Evolutionary conservation across 2,329 filamentous ascomycete species (phyloP).

Genomic region (Ilyonectria robusta): DNA sequence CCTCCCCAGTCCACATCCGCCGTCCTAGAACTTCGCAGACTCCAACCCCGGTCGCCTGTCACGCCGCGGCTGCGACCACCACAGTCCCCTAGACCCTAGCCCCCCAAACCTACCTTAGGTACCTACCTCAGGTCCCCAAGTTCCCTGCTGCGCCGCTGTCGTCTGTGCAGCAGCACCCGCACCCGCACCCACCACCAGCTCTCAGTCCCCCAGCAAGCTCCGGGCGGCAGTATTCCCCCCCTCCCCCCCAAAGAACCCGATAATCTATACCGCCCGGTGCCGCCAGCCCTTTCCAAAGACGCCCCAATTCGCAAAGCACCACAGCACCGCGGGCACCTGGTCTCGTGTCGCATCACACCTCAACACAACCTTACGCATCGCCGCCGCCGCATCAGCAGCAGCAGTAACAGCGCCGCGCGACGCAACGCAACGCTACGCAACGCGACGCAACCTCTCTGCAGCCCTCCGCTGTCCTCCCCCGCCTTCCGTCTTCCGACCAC

Average conservation of each 20-base stretch:
- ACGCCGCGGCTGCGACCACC: slow-evolving; percentile 28
- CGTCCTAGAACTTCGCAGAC: slow-evolving; percentile 15
- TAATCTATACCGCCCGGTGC: slow-evolving; percentile 35
- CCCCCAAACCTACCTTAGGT: slow-evolving; percentile 6
- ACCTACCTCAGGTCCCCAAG: slow-evolving; percentile 18
- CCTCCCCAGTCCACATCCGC: slow-evolving; percentile 26
- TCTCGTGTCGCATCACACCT: slow-evolving; percentile 47
- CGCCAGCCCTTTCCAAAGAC: slow-evolving; percentile 35
- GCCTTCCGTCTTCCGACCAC: slow-evolving; percentile 41
- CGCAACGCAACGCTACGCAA: slow-evolving; percentile 39
- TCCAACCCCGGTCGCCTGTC: slow-evolving; percentile 25
- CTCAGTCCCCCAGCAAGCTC: neutral
- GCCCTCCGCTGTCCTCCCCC: slow-evolving; percentile 41
- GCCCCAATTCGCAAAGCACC: slow-evolving; percentile 35
- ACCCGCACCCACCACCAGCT: slow-evolving; percentile 12
- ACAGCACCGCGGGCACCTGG: slow-evolving; percentile 45
- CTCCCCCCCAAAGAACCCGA: slow-evolving; percentile 7
- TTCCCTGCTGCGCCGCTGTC: slow-evolving; percentile 23
- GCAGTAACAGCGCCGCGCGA: slow-evolving; percentile 25
- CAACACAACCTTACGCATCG: slow-evolving; percentile 44
- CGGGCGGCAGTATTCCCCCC: slow-evolving; percentile 16
- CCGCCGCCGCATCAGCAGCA: slow-evolving; percentile 34
- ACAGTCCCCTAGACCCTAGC: slow-evolving; percentile 11
- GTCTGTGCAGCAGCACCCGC: slow-evolving; percentile 12
- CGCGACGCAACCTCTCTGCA: slow-evolving; percentile 41